A percentile compares a stretch with the other conserved stretches of the same genome.
phyloP scores from a whole-genome alignment of 2,329 filamentous ascomycete species.

The Aspergillus calidoustus region DNA sequence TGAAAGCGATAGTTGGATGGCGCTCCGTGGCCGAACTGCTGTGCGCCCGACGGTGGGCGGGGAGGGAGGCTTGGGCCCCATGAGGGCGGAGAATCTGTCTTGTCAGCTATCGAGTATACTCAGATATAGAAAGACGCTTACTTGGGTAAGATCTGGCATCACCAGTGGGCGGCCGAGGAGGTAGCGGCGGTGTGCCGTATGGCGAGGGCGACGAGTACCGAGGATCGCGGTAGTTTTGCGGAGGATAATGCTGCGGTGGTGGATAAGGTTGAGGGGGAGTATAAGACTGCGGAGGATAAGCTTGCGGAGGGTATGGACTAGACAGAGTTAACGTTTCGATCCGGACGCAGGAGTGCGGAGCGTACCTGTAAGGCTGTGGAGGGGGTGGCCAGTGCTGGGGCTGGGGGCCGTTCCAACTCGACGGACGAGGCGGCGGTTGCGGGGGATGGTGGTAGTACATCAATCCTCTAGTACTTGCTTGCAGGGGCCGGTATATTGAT shows the following conservation, averaged over 20 bases:
- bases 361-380: conserved; percentile 17
- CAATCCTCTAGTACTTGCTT: conserved; percentile 14
- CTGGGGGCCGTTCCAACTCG: conserved; percentile 11
- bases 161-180: conserved; percentile 20
- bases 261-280: neutral
- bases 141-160: conserved; percentile 22
- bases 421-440: conserved; percentile 14
- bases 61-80: conserved; percentile 63
- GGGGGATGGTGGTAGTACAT: conserved; percentile 29
- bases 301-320: conserved; percentile 4
- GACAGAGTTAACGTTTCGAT: neutral
- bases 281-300: conserved; percentile 10
- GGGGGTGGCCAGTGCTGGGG: conserved; percentile 16
- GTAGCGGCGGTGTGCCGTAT: conserved; percentile 25
- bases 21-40: conserved; percentile 79
- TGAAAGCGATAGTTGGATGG: conserved; percentile 83
- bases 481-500: neutral
- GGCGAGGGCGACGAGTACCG: conserved; percentile 10
- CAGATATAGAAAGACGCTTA: conserved; percentile 11
- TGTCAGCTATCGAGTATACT: neutral
- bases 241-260: conserved; percentile 7
- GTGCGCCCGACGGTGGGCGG: conserved; percentile 67
- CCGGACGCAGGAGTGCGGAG: neutral
- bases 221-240: conserved; percentile 1
- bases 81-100: conserved; percentile 55